Evolutionary conservation across 2,329 filamentous ascomycete genomes (phyloP), one percentile per base, ranked within the genome.

Genomic region (Xylaria polymorpha): DNA sequence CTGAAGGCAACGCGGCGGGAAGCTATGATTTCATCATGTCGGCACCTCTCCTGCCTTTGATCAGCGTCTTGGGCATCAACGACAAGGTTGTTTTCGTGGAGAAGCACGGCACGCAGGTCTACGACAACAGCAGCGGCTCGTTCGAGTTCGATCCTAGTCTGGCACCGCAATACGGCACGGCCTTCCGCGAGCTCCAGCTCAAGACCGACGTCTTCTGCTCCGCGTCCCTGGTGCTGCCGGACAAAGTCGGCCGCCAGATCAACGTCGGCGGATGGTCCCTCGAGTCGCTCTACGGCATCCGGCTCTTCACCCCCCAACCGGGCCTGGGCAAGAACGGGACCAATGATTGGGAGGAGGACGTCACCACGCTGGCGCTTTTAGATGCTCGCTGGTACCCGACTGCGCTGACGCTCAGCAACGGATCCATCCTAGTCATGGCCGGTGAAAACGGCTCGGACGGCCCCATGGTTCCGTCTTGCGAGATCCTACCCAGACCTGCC

Each of bases 201-300:
- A 85, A 87, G 78, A 87, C 86, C 0, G 87, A 90, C 72, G 83
- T 89, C 32, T 90, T 90, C 78, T 90, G 87, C 74, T 83, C 87
- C 39, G 87, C 85, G 20, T 84, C 85, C 43, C 72, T 89, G n/a
- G 86, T 84, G 7, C 79, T 90, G 44, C 87, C 87, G 1, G 86
- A 89, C 75, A 85, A 84, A 69, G 86, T 76, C n/a, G 87, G 85
- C n/a, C 83, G 87, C 55, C 85, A 87, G 74, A 79, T 90, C 71
- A 88, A 86, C 71, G 77, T 89, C 51, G 86, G 87, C 51, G 86
- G 87, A 41, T 89, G 87, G 87, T 84, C 86, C 3, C 80, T 79
- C 25, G 80, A 84, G n/a, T 85, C 85, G 0, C 85, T 86, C 0
- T 84, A 83, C 71, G 86, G 87, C 56, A 80, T 89, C 22, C 83